phyloP scores from a whole-genome alignment of 2,329 filamentous ascomycete genomes.

The Ophiocordyceps camponoti-rufipedis region DNA sequence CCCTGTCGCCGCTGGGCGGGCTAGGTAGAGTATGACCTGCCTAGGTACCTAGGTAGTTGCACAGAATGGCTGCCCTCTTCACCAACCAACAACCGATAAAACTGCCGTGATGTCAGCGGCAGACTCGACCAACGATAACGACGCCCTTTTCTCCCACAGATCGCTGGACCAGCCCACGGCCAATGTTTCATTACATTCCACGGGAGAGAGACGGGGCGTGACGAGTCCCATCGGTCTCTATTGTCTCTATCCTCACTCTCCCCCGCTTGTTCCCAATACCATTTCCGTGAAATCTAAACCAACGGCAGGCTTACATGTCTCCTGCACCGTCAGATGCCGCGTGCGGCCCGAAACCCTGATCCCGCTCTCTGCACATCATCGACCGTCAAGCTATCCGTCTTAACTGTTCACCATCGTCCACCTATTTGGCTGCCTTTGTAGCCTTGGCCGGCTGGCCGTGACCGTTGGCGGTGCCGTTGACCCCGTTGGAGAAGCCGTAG shows the following conservation, averaged over 20 bases:
- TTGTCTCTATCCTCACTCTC: neutral
- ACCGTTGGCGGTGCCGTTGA: slow-evolving; percentile 10
- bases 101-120: no score
- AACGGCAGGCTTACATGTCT: neutral
- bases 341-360: neutral
- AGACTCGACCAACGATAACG: no score
- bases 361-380: neutral
- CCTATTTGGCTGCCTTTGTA: slow-evolving; percentile 15
- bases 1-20: no score
- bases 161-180: neutral
- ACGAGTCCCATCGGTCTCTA: neutral
- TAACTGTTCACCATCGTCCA: neutral
- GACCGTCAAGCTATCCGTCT: no score
- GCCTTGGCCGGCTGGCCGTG: slow-evolving; percentile 12
- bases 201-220: neutral
- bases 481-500: slow-evolving; percentile 20
- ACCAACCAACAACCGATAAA: no score
- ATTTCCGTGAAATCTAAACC: neutral
- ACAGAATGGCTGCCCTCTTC: no score
- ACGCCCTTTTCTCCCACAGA: neutral
- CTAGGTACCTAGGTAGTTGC: no score
- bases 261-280: neutral
- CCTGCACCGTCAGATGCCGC: neutral
- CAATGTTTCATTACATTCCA: neutral
- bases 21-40: no score